These are phyloP conservation scores for Inga leiocalycina DNA, from an alignment of 306 rosid species.

Conservation along the genomic window DNA sequence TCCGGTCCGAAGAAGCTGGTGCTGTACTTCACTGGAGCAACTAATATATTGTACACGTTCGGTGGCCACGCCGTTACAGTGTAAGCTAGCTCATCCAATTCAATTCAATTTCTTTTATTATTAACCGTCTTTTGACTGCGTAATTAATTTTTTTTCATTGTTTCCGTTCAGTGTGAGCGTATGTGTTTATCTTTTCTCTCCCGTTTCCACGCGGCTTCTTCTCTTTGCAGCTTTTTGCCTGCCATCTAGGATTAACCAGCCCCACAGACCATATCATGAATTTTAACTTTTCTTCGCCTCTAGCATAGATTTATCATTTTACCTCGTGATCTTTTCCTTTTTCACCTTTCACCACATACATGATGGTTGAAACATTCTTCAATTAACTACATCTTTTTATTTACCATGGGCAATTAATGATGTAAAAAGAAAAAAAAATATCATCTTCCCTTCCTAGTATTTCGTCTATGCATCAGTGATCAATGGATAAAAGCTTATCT, in stretches of 20 bases:
- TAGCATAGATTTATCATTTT: not conserved
- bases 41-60: conserved; percentile 73
- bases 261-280: conserved; percentile 45
- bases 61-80: conserved; percentile 83
- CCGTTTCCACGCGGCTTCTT: conserved; percentile 47
- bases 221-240: conserved; percentile 55
- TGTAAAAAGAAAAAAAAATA: not conserved
- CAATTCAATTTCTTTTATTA: not conserved
- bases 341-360: not conserved
- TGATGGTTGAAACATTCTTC: not conserved
- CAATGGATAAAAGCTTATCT: not conserved
- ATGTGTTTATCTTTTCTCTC: not conserved
- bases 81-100: conserved; percentile 27
- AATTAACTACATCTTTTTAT: not conserved
- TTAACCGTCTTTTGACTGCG: no score
- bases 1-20: conserved; percentile 63
- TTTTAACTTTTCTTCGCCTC: conserved; percentile 36
- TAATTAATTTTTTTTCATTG: no score
- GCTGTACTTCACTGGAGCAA: conserved; percentile 77
- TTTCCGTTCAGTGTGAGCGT: not conserved
- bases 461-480: not conserved
- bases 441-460: not conserved
- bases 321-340: not conserved
- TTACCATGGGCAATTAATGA: not conserved
- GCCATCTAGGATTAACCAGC: conserved; percentile 38